Evolutionary conservation across 176 grass and related monocot species (phyloP), one percentile per base, ranked within the genome.

Genomic region (Hsuehochloa calcarea): DNA sequence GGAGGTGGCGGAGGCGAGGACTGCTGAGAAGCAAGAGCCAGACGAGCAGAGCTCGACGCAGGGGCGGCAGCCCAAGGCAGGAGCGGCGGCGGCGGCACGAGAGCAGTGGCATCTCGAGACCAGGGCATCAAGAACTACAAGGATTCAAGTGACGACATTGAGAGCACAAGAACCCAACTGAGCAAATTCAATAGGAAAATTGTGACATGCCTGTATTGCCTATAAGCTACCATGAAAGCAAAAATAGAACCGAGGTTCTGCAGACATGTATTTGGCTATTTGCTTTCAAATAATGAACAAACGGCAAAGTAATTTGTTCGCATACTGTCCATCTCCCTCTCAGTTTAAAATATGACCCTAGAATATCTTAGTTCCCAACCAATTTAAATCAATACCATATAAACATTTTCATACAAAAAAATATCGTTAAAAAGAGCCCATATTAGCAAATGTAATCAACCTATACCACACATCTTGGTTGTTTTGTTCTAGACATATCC

Each of bases 161-260:
- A 40, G 71, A 47, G 54, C 52, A 68, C 62, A 82, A 82, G 23
- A 77, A 76, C 39, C 19, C 41, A 61, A 8, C 23, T 4, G 2
- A 52, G 73, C 31, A 20, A 26, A 43, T 65, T 72, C 39, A 85
- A 61, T 43, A 70, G 47, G 8, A 81, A 40, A 81, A 81, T 15
- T 58, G 46, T 19, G 16, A 1, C 37, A 68, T 40, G 49, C 61
- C 17, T 47, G 38, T 52, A 82, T 14, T 25, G 19, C 26, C 10
- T 55, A 76, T 46, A 58, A 81, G 47, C 45, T 75, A 82, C 13
- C 64, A 51, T 70, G 20, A 45, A 76, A 68, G 79, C 72, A 82
- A 62, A 52, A 77, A 12, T 13, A 60, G 31, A 59, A 82, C 44
- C 34, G 4, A 77, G 54, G 65, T 61, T 29, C 54, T 35, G 10